phyloP scores from a whole-genome alignment of 108 stramenopile genomes.

The Cyclotella choctawhatcheeana region DNA sequence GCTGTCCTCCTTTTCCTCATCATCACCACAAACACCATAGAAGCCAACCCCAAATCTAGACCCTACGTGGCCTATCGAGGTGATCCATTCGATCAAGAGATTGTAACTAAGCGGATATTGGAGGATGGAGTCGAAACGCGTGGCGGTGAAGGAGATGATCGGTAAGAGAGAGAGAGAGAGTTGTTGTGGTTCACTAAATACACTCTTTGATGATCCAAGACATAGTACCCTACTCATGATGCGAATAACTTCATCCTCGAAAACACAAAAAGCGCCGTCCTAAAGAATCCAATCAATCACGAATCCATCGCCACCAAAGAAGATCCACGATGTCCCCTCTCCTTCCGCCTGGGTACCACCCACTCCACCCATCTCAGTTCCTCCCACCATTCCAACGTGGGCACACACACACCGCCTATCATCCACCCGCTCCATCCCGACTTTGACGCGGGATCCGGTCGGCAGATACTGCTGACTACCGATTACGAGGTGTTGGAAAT shows the following conservation, averaged over 20 bases:
- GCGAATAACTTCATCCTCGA: not conserved
- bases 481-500: constrained; percentile 84
- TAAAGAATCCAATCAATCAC: constrained; percentile 12
- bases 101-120: constrained; percentile 26
- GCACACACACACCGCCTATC: constrained; percentile 60
- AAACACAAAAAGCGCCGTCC: not conserved
- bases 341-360: constrained; percentile 70
- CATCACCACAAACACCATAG: not conserved
- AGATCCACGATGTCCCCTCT: constrained; percentile 66
- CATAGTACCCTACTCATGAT: not conserved
- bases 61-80: constrained; percentile 88
- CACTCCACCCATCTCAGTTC: constrained; percentile 45
- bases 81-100: constrained; percentile 69
- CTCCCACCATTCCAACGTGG: constrained; percentile 20
- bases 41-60: constrained; percentile 66
- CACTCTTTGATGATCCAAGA: not conserved
- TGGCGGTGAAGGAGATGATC: constrained; percentile 2
- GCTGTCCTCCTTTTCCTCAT: too few species aligned
- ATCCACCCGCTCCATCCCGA: constrained; percentile 78
- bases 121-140: constrained; percentile 40
- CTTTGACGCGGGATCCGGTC: constrained; percentile 68
- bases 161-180: not conserved
- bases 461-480: constrained; percentile 74
- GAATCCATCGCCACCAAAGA: constrained; percentile 10
- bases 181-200: not conserved